Conservation (phyloP, 768 basidiomycete genomes). For the Podaxis rugospora region DNA sequence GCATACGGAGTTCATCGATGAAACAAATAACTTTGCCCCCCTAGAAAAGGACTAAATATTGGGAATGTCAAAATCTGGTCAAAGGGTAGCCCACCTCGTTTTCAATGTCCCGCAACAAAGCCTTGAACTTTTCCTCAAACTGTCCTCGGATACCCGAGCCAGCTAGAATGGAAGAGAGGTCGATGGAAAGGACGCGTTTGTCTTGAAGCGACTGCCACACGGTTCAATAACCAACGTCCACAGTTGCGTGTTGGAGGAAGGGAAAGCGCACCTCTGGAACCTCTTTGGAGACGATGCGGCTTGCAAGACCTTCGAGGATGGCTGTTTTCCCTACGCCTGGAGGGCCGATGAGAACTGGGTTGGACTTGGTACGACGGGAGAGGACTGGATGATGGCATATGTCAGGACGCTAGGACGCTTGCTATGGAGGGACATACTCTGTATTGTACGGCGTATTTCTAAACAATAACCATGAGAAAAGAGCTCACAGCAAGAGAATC, state of each 20-base stretch:
- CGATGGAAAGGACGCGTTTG: conserved; percentile 85
- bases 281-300: conserved; percentile 81
- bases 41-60: conserved; percentile 21
- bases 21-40: conserved; percentile 84
- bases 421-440: conserved; percentile 49
- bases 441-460: conserved; percentile 89
- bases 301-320: conserved; percentile 86
- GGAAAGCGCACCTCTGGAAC: conserved; percentile 71
- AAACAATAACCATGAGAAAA: not conserved
- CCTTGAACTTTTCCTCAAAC: conserved; percentile 93
- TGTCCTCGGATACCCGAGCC: conserved; percentile 90
- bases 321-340: conserved; percentile 94
- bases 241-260: no score
- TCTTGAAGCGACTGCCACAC: conserved; percentile 66
- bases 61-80: conserved; percentile 13
- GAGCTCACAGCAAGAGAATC: not conserved
- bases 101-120: conserved; percentile 84
- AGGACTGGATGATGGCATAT: conserved; percentile 45
- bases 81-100: conserved; percentile 51
- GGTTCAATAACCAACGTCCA: no score
- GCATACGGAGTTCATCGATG: conserved; percentile 91
- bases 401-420: not conserved
- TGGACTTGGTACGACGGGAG: conserved; percentile 86
- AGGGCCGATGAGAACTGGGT: conserved; percentile 83
- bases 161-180: conserved; percentile 79